Evolutionary conservation across 1,139 yeast genomes (phyloP), one percentile per base, ranked within the genome.

Genomic region (Candida buenavistaensis): DNA sequence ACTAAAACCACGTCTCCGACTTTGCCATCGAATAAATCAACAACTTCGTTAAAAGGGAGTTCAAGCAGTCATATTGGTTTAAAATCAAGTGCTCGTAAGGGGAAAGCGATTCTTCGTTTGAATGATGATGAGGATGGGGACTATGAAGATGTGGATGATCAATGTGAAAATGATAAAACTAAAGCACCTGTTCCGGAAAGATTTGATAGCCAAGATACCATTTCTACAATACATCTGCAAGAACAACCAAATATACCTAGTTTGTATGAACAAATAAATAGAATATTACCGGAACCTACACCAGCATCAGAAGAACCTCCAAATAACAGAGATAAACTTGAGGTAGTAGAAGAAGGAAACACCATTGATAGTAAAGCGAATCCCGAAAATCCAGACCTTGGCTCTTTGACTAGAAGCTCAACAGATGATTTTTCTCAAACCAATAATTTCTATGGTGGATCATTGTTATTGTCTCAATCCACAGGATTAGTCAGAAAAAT

Each of bases 401-500:
- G 21, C 4, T 16, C 37, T 3, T 47, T 51, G 9, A 36, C 38
- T 5, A 44, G 44, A 30, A 55, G 59, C 37, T 61, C 68, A 0
- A 47, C 57, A 2, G 68, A 61, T 11, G 68, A 63, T 25, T 49
- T 62, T 21, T 41, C 46, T 7, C 48, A 46, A 13, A 47, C 60
- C 3, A 56, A 53, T 30, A 66, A 66, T 41, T 38, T 68, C 33
- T 70, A 69, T 40, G 73, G 75, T 2, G 75, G 74, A 2, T 68
- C 74, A 5, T 46, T 70, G 23, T 55, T 68, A 29, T 48, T 70
- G 9, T 69, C 75, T 1, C 76, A 70, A 42, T 66, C 73, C 1
- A 70, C 76, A 0, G 76, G 76, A 1, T 47, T 68, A 36, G 61
- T 65, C 3, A 57, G 60, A 31, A 68, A 69, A 42, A 48, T 70